These are phyloP conservation scores for Cordyceps cateniannulata DNA, from an alignment of 2,329 filamentous ascomycete species.

Conservation along the genomic window DNA sequence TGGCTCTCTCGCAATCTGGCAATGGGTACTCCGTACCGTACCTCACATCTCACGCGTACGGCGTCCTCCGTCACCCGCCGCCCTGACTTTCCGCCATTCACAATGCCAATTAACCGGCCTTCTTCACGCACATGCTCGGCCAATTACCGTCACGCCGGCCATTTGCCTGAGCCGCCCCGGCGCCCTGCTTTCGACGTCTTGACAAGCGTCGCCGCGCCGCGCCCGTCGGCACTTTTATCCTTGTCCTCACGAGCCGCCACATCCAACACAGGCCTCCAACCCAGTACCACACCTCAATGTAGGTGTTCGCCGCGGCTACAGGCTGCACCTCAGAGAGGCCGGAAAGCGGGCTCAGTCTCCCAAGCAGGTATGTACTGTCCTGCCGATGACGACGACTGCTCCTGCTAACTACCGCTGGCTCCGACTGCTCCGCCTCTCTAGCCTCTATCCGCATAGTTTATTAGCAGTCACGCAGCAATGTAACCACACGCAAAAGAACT, in stretches of 20 bases:
- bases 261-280: background rate
- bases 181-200: background rate
- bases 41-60: background rate
- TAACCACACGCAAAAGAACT: constrained; percentile 2
- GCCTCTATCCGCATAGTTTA: background rate
- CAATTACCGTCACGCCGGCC: background rate
- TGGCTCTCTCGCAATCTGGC: background rate
- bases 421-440: background rate
- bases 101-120: background rate
- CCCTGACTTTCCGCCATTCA: background rate
- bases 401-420: background rate
- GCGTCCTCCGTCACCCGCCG: background rate
- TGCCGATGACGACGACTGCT: background rate
- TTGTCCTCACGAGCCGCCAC: background rate
- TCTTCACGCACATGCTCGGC: background rate
- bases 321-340: background rate
- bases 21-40: too few species aligned
- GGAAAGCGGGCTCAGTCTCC: background rate
- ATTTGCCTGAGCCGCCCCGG: background rate
- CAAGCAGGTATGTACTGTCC: background rate
- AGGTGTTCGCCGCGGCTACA: background rate
- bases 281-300: background rate
- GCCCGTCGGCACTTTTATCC: background rate
- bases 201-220: background rate
- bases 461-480: constrained; percentile 1